A percentile compares a stretch with the other conserved stretches of the same genome.
Conservation (phyloP, 2,329 filamentous ascomycete species). For the Hypomyces perniciosus region DNA sequence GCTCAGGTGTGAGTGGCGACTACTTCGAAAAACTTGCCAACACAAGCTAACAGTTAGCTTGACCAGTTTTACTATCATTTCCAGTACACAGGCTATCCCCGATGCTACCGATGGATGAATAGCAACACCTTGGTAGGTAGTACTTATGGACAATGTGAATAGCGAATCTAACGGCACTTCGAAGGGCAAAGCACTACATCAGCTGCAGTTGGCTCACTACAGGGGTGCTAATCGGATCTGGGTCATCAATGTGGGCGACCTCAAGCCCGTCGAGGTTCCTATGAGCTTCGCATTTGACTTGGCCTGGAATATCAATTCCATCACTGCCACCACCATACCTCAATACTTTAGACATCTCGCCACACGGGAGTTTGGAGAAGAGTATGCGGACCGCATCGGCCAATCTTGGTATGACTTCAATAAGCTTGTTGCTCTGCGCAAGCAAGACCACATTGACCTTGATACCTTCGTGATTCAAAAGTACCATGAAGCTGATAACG, state of each 20-base stretch:
- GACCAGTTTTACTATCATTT: conserved; percentile 47
- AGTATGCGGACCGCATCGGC: conserved; percentile 40
- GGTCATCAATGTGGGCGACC: conserved; percentile 58
- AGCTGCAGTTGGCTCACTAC: conserved; percentile 49
- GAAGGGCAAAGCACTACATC: conserved; percentile 38
- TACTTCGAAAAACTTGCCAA: neutral
- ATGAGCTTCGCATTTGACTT: conserved; percentile 51
- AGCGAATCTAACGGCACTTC: neutral
- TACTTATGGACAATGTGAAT: accelerated
- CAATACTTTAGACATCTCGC: conserved; percentile 43
- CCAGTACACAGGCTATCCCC: conserved; percentile 56
- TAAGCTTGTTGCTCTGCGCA: conserved; percentile 43
- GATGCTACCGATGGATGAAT: conserved; percentile 58
- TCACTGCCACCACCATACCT: conserved; percentile 33
- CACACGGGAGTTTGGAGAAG: conserved; percentile 43
- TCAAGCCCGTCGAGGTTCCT: conserved; percentile 52
- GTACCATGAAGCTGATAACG: conserved; percentile 52
- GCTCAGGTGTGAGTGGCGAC: conserved; percentile 43
- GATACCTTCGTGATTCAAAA: conserved; percentile 52
- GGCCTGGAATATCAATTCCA: conserved; percentile 47
- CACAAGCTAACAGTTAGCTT: neutral
- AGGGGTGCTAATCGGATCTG: conserved; percentile 47
- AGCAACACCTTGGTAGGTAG: conserved; percentile 46
- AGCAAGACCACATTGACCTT: conserved; percentile 54
- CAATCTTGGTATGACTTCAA: conserved; percentile 49